Evolutionary conservation across 352 stramenopile species (phyloP).

Genomic region (Peronosclerospora sorghi): DNA sequence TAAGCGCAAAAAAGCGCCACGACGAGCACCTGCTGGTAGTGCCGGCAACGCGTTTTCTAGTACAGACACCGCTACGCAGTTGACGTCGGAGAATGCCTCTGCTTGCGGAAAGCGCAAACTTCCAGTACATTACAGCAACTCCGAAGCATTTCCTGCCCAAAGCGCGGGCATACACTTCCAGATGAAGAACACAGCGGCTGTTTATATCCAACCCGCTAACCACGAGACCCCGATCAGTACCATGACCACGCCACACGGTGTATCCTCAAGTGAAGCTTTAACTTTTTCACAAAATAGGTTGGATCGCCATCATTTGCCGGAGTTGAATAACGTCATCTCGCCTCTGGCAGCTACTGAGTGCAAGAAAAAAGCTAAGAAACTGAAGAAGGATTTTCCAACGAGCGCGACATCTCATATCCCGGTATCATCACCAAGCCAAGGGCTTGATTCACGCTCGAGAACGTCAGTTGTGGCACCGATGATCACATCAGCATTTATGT

Average conservation of each 20-base stretch:
- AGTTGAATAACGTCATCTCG: slow-evolving; percentile 63
- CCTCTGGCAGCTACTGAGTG: slow-evolving; percentile 46
- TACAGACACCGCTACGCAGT: slow-evolving; percentile 3
- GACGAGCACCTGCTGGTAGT: slow-evolving; percentile 19
- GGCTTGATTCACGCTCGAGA: slow-evolving; percentile 5
- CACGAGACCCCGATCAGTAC: slow-evolving; percentile 22
- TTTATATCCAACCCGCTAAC: slow-evolving; percentile 25
- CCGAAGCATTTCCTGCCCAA: slow-evolving; percentile 8
- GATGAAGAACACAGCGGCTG: slow-evolving; percentile 17
- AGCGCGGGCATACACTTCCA: slow-evolving; percentile 22
- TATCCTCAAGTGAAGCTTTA: slow-evolving; percentile 12
- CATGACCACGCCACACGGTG: slow-evolving; percentile 24
- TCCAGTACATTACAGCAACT: slow-evolving; percentile 7
- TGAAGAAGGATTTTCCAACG: slow-evolving; percentile 33
- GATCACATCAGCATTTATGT: slow-evolving; percentile 5
- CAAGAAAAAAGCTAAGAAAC: slow-evolving; percentile 69
- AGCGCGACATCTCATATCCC: slow-evolving; percentile 15
- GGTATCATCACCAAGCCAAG: slow-evolving; percentile 13
- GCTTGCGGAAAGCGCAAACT: slow-evolving; percentile 42
- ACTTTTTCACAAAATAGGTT: slow-evolving; percentile 21
- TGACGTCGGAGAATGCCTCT: slow-evolving; percentile 25
- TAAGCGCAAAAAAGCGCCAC: slow-evolving; percentile 69
- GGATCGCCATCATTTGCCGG: slow-evolving; percentile 27
- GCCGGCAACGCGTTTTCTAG: slow-evolving; percentile 3
- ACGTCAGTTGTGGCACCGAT: slow-evolving; percentile 7